phyloP scores from a whole-genome alignment of 176 grass and related monocot genomes.

The Lolium rigidum region DNA sequence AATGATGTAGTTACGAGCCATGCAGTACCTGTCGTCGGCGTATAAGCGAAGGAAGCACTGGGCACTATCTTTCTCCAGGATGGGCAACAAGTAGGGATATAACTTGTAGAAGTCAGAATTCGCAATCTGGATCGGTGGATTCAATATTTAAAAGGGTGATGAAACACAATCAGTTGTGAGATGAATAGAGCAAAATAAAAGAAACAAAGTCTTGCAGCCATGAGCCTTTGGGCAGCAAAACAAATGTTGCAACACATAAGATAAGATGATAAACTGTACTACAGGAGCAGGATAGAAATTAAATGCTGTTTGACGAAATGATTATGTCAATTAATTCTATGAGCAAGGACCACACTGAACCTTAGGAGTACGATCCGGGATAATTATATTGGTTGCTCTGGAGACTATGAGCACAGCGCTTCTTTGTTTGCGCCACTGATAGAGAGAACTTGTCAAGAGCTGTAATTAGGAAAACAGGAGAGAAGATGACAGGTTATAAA shows the following conservation, averaged over 20 bases:
- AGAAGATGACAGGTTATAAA: background rate
- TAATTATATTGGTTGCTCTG: background rate
- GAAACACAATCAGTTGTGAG: background rate
- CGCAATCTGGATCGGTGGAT: background rate
- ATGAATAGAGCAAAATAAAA: background rate
- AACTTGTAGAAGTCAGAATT: background rate
- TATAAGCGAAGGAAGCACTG: background rate
- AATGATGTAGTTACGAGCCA: background rate
- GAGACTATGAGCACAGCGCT: background rate
- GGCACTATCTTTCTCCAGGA: background rate
- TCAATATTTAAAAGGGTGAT: background rate
- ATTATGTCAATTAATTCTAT: background rate
- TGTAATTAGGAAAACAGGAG: background rate
- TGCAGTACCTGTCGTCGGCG: rapidly evolving
- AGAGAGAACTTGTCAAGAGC: background rate
- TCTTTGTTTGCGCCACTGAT: background rate
- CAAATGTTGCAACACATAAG: background rate
- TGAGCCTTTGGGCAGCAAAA: background rate
- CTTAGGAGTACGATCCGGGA: background rate
- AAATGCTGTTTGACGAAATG: background rate
- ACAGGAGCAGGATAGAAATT: background rate
- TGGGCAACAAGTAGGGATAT: background rate
- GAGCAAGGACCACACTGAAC: background rate
- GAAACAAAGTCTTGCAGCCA: background rate
- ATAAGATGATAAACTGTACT: background rate